Base-by-base conservation (phyloP, 768 basidiomycete species). In the Infundibulicybe gibba region DNA sequence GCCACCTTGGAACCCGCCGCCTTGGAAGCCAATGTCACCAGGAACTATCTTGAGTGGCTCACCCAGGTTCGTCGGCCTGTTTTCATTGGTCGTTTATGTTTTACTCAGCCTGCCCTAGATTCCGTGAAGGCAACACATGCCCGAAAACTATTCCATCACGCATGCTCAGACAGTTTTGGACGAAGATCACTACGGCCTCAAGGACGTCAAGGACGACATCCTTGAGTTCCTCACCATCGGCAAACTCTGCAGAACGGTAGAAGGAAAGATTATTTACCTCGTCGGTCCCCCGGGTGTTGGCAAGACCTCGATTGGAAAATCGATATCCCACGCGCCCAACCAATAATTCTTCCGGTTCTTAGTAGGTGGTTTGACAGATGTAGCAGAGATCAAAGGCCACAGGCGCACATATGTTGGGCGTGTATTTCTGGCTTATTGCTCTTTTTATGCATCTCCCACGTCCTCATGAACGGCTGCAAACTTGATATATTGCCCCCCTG, bases 351-450 rank as follows among this genome's bases (percentile, higher is more conserved):
- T 94, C 81, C 79, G 94, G 41, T 97, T 99, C 70, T 92, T 89
- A 8, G 95, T 98, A 3, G 95, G 97, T 53, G 95, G 97, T 13
- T 66, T 99, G 61, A 92, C 92, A 41, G 97, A 99, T 63, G 94
- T 98, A 1, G 97, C 97, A 46, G 97, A 98, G 76, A 97, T 99
- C 61, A 98, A 98, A 68, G 97, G 97, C 1, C 97, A 99, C 61
- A 71, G 97, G 57, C 73, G 97, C 62, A 99, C 95, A n/a, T 98
- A 97, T 61, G 91, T 94, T 44, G 91, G 89, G 85, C 88, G 48
- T 38, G 84, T 71, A 2, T 9, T 41, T 19, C 12, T 8, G 25
- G 8, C 25, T 25, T 25, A 25, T 25, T 25, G 8, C 30, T 39
- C 38, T 48, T 46, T 35, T 32, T n/a, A n/a, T n/a, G n/a, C n/a